Evolutionary conservation across 2,329 filamentous ascomycete genomes (phyloP), one percentile per base, ranked within the genome.

Genomic region (Drechslera avenae): DNA sequence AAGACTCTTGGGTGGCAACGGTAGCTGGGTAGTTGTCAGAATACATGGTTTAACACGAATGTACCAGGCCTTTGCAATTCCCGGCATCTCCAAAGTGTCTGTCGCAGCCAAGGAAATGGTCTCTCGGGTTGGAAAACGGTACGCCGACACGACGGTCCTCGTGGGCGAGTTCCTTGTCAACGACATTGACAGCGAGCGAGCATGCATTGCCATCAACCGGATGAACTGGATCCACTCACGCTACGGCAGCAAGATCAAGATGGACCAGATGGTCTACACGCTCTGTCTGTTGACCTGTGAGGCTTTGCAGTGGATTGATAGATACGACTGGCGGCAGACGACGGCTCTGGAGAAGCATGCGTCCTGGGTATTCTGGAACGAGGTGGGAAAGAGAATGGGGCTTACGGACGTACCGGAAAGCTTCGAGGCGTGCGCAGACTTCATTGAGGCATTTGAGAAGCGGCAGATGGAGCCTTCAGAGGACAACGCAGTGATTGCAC

Each of bases 191-290:
- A 55, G 52, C 52, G 52, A 55, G 18, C 52, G 52, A 30, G 52
- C 46, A 19, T 48, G 52, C 32, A 37, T 48, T 30, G 52, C 52
- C 16, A 48, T 55, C 21, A 50, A 49, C 17, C 46, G 46, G 14
- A 55, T 55, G 52, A 55, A 55, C 30, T 55, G 47, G 52, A 51
- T 55, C 26, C 52, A 55, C 34, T 45, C 47, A 1, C 52, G 44
- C 13, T 55, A 55, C 14, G 47, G 52, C 30, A 44, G 26, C 19
- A 43, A 46, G n/a, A 55, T 55, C 18, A 40, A 48, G 4, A 55
- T 50, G 46, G 47, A 50, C 14, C 46, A 55, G 18, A 51, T 55
- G 47, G 46, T 55, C 8, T 51, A 51, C 47, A 55, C 52, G 6
- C 52, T 55, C 3, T 51, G 47, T 21, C 44, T 55, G 14, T 37